phyloP scores from a whole-genome alignment of 176 grass and related monocot species.

The Areca catechu region DNA sequence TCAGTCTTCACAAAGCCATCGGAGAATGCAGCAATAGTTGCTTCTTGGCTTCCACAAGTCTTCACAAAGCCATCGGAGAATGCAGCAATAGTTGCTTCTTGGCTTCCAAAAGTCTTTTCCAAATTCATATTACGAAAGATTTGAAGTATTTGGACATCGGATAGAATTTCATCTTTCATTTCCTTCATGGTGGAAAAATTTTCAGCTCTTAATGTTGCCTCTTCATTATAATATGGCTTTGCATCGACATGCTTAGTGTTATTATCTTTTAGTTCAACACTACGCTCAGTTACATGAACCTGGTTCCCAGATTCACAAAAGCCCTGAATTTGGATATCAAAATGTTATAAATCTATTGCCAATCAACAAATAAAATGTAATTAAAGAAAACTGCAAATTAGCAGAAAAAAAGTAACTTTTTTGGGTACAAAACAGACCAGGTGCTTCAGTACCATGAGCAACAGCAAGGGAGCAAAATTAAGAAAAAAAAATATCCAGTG shows the following conservation, averaged over 20 bases:
- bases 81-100: conserved; percentile 13
- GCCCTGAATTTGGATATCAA: conserved; percentile 20
- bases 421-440: too few relatives aligned
- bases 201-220: conserved; percentile 13
- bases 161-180: conserved; percentile 7
- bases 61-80: conserved; percentile 8
- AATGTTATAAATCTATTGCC: background rate
- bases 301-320: conserved; percentile 14
- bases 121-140: background rate
- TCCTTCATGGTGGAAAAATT: background rate
- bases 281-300: conserved; percentile 17
- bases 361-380: too few relatives aligned
- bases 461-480: too few relatives aligned
- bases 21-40: conserved; percentile 10
- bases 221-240: conserved; percentile 12
- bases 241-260: conserved; percentile 13
- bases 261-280: conserved; percentile 19
- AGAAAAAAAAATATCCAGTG: too few relatives aligned
- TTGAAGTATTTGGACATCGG: conserved; percentile 12
- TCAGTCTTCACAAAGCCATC: conserved; percentile 1
- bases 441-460: too few relatives aligned
- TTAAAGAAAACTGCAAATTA: too few relatives aligned
- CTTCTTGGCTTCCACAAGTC: conserved; percentile 9
- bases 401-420: too few relatives aligned
- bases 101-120: conserved; percentile 1